Conservation (phyloP, 2,329 filamentous ascomycete genomes). For the Diaporthe eres region DNA sequence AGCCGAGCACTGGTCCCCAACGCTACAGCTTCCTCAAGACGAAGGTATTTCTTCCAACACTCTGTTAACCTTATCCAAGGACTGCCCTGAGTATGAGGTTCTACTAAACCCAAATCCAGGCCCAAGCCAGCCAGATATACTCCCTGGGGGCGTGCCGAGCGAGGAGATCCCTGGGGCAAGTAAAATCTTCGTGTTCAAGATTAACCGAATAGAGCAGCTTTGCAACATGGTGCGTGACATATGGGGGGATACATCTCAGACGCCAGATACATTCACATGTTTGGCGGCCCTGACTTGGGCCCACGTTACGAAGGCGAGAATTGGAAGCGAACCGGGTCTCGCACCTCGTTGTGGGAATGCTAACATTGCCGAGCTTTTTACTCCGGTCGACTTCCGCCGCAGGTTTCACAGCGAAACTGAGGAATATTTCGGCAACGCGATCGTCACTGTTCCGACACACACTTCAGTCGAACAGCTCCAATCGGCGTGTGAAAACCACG, state of each 20-base stretch:
- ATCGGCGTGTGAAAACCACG: neutral
- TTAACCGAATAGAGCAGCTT: neutral
- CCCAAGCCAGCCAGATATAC: neutral
- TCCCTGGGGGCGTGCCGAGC: neutral
- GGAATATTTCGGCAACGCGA: conserved; percentile 6
- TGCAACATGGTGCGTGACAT: neutral
- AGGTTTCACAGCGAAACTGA: neutral
- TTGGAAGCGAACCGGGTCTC: neutral
- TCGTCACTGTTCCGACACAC: neutral
- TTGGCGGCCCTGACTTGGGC: conserved; percentile 7
- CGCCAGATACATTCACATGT: neutral
- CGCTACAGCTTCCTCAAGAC: neutral
- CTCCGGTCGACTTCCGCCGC: neutral
- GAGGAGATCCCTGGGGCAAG: neutral
- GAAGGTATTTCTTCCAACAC: neutral
- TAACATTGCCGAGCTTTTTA: neutral
- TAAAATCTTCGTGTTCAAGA: conserved; percentile 1
- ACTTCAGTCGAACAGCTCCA: neutral
- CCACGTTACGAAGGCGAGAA: neutral
- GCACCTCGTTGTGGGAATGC: neutral
- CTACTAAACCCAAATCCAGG: neutral
- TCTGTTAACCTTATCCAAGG: neutral
- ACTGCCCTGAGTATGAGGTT: neutral
- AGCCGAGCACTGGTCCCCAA: neutral
- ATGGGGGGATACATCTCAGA: neutral